phyloP scores from a whole-genome alignment of 345 rosid species.

The Eucalyptus pauciflora region DNA sequence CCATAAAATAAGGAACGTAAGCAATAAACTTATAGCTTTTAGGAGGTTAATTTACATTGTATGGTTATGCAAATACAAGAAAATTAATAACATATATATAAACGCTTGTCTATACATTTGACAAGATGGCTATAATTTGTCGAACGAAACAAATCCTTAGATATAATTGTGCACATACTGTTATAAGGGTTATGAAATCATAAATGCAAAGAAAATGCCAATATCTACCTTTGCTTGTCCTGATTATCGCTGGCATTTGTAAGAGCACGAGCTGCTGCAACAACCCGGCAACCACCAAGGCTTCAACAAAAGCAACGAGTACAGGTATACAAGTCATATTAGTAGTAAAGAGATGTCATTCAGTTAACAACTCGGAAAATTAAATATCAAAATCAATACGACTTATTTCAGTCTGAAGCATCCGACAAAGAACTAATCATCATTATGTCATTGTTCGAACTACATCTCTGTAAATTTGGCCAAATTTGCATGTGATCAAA shows the following conservation, averaged over 20 bases:
- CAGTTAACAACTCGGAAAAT: too few species aligned
- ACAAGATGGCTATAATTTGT: too few species aligned
- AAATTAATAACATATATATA: too few species aligned
- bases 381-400: not conserved
- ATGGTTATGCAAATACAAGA: not conserved
- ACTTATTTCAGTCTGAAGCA: not conserved
- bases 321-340: not conserved
- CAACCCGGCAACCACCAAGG: not conserved
- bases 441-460: not conserved
- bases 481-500: not conserved
- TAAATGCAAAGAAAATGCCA: not conserved
- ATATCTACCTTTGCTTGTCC: not conserved
- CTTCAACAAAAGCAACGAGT: not conserved
- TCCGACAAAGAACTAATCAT: not conserved
- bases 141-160: too few species aligned
- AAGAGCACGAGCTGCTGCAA: not conserved
- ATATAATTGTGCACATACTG: too few species aligned
- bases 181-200: too few species aligned
- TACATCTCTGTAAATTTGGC: not conserved
- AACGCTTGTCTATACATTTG: too few species aligned
- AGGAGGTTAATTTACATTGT: not conserved
- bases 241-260: not conserved
- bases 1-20: not conserved
- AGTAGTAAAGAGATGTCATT: not conserved
- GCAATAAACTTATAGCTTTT: not conserved